phyloP scores from a whole-genome alignment of 257 asterid species.

The Ligustrum vulgare region DNA sequence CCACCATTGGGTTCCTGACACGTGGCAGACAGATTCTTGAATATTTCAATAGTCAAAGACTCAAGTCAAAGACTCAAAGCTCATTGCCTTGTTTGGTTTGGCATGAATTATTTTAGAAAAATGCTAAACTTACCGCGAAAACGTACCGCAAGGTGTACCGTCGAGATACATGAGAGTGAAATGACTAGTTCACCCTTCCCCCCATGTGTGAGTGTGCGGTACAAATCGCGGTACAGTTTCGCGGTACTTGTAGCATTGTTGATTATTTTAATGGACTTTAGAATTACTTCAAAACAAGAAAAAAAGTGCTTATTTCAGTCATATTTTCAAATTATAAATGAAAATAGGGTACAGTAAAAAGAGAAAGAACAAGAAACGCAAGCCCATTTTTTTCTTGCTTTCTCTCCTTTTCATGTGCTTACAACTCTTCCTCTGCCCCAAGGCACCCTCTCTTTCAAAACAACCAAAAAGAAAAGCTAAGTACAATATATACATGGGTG shows the following conservation, averaged over 20 bases:
- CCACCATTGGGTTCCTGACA: slow-evolving; percentile 23
- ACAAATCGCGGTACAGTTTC: too few relatives aligned
- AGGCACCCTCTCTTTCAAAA: slow-evolving; percentile 33
- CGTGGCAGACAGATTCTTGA: slow-evolving; percentile 17
- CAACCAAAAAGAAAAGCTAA: slow-evolving; percentile 38
- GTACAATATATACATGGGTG: slow-evolving; percentile 2
- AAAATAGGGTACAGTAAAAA: slow-evolving; percentile 28
- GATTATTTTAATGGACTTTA: neutral
- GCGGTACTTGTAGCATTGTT: too few relatives aligned
- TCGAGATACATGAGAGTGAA: too few relatives aligned
- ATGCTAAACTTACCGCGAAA: too few relatives aligned
- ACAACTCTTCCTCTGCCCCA: slow-evolving; percentile 32
- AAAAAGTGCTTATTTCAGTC: neutral
- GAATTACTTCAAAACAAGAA: slow-evolving; percentile 26
- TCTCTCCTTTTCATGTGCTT: slow-evolving; percentile 74
- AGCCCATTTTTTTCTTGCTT: slow-evolving; percentile 55
- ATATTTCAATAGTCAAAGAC: neutral
- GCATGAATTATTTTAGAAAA: neutral
- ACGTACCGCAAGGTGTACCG: too few relatives aligned
- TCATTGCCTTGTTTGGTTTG: slow-evolving; percentile 29
- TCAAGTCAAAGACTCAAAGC: slow-evolving; percentile 39
- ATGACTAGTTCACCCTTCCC: too few relatives aligned
- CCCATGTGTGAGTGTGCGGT: too few relatives aligned
- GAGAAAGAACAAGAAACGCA: slow-evolving; percentile 35
- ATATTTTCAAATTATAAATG: slow-evolving; percentile 8